Evolutionary conservation across 2,329 filamentous ascomycete genomes (phyloP), one percentile per base, ranked within the genome.

Genomic region (Cytospora leucostoma): DNA sequence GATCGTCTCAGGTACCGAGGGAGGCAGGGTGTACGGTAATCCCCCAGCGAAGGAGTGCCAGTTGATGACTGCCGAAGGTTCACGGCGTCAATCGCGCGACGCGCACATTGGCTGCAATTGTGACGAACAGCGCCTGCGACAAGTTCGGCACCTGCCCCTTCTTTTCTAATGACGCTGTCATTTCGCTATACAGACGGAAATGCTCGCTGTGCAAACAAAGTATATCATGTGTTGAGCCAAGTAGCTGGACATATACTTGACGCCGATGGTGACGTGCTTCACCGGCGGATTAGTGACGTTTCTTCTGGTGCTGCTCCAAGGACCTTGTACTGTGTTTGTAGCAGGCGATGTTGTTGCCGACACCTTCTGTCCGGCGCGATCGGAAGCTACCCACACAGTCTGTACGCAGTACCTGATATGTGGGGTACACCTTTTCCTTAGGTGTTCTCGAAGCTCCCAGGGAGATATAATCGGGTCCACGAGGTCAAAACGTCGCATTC

Each of bases 391-490:
- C 63, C 61, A 64, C 64, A 65, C 57, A 61, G 56, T 65, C 56
- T 33, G 40, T n/a, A 56, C 44, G 37, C 44, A 52, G n/a, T 47
- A 10, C 44, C 12, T 17, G 8, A 58, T 54, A 8, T 50, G 64
- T 64, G 64, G 64, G 52, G 61, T 58, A 19, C 44, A 64, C 37
- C 61, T 38, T 63, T 61, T 62, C 59, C 58, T 63, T n/a, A 58
- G 47, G 57, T 66, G 56, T 66, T 66, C 64, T 66, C 64, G 64
- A 66, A 66, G 64, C 61, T 62, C 58, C 44, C 60, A 57, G 53
- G 58, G 58, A 55, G 38, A 52, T 27, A 44, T 55, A 52, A 33
- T 32, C 35, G 38, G 58, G 47, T 49, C 51, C 58, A 55, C 40
- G 58, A 51, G 58, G 51, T 51, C 51, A 51, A 61, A 33, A 54